Conservation (phyloP, 495 filamentous ascomycete genomes). For the Podospora pseudoanserina region DNA sequence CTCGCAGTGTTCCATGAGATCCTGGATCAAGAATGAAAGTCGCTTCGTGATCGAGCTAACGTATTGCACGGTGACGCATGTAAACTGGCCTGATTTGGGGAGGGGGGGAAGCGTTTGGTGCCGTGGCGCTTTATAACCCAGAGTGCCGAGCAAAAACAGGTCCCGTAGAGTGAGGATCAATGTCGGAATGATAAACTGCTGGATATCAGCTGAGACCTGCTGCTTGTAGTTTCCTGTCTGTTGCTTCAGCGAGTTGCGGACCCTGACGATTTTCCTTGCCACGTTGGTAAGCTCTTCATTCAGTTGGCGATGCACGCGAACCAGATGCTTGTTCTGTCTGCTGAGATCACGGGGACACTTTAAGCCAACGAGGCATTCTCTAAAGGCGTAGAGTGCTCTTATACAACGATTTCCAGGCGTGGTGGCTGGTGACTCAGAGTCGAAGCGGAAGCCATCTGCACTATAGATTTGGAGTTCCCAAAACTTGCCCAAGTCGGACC, state of each 20-base stretch:
- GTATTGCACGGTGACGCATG: constrained; percentile 8
- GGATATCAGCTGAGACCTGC: background rate
- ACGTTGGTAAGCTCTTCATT: background rate
- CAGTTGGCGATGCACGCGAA: background rate
- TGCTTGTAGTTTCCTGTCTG: background rate
- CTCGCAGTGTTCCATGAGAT: background rate
- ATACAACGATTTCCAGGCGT: background rate
- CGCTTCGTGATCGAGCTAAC: constrained; percentile 8
- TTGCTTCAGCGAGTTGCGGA: background rate
- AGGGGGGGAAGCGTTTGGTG: background rate
- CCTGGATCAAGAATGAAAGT: constrained; percentile 5
- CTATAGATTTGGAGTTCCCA: background rate
- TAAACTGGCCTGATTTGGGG: constrained; percentile 7
- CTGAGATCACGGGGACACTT: background rate
- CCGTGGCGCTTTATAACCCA: background rate
- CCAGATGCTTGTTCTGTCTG: background rate
- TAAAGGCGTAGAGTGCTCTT: background rate
- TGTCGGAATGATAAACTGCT: constrained; percentile 14
- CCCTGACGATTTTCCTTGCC: background rate
- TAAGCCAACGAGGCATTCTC: background rate
- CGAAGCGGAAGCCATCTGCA: background rate
- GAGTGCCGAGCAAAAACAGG: constrained; percentile 14
- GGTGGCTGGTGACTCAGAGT: background rate
- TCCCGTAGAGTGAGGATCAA: constrained; percentile 11
- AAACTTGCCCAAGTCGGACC: background rate